Percentiles rank a stretch among this genome's conserved stretches.
Conservation (phyloP, 2,329 filamentous ascomycete species). For the Phoma sp. region DNA sequence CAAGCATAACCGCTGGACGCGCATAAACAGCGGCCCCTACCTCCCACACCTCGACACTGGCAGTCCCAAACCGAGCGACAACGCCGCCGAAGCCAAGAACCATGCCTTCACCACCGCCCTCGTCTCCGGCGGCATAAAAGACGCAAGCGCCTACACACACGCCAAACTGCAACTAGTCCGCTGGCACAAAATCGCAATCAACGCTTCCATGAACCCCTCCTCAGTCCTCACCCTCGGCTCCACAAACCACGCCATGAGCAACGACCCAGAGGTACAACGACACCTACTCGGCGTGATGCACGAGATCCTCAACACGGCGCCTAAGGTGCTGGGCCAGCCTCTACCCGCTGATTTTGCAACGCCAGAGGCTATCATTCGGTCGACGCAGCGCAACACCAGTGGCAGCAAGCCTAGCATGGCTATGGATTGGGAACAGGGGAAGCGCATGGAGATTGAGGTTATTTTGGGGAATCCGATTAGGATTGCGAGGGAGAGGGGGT, state of each 20-base stretch:
- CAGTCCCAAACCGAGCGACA: conserved; percentile 27
- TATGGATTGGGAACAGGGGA: conserved; percentile 71
- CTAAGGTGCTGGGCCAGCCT: conserved; percentile 65
- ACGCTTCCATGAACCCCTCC: conserved; percentile 76
- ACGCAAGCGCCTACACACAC: conserved; percentile 69
- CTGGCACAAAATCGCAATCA: conserved; percentile 81
- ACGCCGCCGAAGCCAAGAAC: conserved; percentile 53
- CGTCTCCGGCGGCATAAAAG: conserved; percentile 66
- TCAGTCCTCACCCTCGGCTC: conserved; percentile 70
- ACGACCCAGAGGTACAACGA: conserved; percentile 65
- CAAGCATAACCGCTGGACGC: conserved; percentile 75
- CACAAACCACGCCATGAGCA: conserved; percentile 70
- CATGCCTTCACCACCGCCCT: conserved; percentile 62
- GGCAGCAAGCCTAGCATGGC: conserved; percentile 71
- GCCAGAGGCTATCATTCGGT: conserved; percentile 67
- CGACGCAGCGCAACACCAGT: conserved; percentile 66
- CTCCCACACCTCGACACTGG: conserved; percentile 56
- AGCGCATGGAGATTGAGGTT: conserved; percentile 73
- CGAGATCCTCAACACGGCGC: conserved; percentile 70
- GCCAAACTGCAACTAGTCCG: conserved; percentile 71
- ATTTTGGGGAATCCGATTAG: conserved; percentile 74
- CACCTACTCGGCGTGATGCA: conserved; percentile 72
- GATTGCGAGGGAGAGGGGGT: conserved; percentile 66
- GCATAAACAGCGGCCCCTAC: conserved; percentile 73
- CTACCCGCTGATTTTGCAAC: conserved; percentile 67